A percentile compares a stretch with the other conserved stretches of the same genome.
phyloP scores from a whole-genome alignment of 805 yeast genomes.

The Pichia insulana region DNA sequence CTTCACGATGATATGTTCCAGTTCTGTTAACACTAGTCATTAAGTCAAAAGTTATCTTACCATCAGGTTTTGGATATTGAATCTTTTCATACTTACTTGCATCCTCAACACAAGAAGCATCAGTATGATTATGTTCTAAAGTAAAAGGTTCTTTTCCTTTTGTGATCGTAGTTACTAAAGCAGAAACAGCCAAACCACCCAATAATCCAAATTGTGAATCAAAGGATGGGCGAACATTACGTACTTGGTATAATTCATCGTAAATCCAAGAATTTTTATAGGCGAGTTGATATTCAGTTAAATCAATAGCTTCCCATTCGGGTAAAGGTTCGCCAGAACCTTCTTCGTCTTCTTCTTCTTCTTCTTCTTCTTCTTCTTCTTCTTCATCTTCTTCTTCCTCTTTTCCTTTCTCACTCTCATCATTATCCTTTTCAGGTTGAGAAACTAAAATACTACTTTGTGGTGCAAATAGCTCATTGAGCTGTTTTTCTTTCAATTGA shows the following conservation, averaged over 20 bases:
- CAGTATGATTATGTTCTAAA: constrained; percentile 55
- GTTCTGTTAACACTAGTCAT: constrained; percentile 93
- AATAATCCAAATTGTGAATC: constrained; percentile 61
- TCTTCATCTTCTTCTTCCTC: constrained; percentile 31
- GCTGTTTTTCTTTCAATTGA: constrained; percentile 34
- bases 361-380: constrained; percentile 34
- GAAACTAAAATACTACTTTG: no score
- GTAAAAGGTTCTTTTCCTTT: constrained; percentile 88
- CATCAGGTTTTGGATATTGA: constrained; percentile 93
- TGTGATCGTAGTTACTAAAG: constrained; percentile 69
- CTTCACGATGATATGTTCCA: constrained; percentile 93
- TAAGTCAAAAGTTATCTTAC: constrained; percentile 82
- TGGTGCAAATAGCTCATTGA: constrained; percentile 27
- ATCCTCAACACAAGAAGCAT: constrained; percentile 58
- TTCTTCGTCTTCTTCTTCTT: constrained; percentile 34
- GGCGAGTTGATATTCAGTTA: constrained; percentile 52
- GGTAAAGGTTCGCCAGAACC: constrained; percentile 26
- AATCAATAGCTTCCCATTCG: constrained; percentile 37
- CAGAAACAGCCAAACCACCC: constrained; percentile 82
- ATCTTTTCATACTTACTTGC: constrained; percentile 65
- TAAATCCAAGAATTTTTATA: constrained; percentile 77
- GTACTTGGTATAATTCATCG: constrained; percentile 72
- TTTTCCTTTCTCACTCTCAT: constrained; percentile 17
- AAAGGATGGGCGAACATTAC: constrained; percentile 92
- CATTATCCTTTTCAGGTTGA: constrained; percentile 24